Conservation (phyloP, 305 asterid species). For the Fraxinus albicans region DNA sequence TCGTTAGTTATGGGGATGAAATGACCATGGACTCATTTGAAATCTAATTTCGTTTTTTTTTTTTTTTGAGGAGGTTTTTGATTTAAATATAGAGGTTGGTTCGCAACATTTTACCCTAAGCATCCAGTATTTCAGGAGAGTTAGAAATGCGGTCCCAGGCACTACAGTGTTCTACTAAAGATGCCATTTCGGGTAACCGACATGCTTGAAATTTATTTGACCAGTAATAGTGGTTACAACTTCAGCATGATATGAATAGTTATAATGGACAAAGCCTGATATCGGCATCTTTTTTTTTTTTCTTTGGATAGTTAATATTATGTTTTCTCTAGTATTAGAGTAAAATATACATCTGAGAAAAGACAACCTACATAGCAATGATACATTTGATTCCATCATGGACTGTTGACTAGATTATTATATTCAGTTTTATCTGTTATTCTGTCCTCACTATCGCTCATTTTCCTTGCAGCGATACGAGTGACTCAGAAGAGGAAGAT, state of each 20-base stretch:
- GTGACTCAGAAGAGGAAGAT: constrained; percentile 73
- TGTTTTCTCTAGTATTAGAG: neutral
- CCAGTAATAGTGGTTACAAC: neutral
- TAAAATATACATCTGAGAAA: neutral
- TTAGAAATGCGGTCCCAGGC: too few relatives aligned
- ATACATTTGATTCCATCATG: neutral
- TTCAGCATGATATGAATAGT: neutral
- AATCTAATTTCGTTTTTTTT: too few relatives aligned
- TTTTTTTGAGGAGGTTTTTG: too few relatives aligned
- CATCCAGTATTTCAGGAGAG: too few relatives aligned
- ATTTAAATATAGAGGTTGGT: too few relatives aligned
- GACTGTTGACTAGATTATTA: neutral
- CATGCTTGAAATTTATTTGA: neutral
- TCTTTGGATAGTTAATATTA: neutral
- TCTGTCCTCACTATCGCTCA: neutral
- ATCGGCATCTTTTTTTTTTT: neutral
- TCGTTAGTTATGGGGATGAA: too few relatives aligned
- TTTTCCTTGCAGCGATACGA: constrained; percentile 52
- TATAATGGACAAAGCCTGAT: neutral
- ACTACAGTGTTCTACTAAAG: too few relatives aligned
- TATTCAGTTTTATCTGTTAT: neutral
- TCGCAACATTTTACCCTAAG: too few relatives aligned
- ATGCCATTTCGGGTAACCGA: neutral
- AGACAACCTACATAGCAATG: neutral
- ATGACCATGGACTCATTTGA: too few relatives aligned